Evolutionary conservation across 2,329 filamentous ascomycete genomes (phyloP), one percentile per base, ranked within the genome.

Genomic region (Falciphora oryzae): DNA sequence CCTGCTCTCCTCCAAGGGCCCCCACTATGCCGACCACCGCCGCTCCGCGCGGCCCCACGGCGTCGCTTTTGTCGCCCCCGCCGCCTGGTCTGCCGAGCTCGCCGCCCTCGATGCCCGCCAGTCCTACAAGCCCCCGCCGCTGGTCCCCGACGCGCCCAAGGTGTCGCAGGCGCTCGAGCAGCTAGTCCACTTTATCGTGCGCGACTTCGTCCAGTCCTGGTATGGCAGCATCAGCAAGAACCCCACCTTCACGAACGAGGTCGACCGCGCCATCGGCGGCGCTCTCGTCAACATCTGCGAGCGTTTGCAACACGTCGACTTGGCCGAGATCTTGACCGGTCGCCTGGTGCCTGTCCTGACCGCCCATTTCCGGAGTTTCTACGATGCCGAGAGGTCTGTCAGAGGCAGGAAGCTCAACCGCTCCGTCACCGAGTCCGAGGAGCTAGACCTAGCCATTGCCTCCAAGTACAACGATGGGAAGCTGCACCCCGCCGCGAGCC

Each of bases 361-460:
- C 35, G 83, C 86, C 13, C 95, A 99, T 76, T 86, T 99, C 71
- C 91, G 86, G 69, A 92, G 97, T 69, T 97, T 97, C 70, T 92
- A 93, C 75, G 88, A 95, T 68, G 95, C 95, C 0, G 95, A 99
- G 78, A 86, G 90, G 65, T 85, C 87, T 11, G 91, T 99, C 14
- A 86, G 94, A 64, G 96, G 96, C 16, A 90, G 88, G 74, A 92
- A 96, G 75, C 80, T 98, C 65, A 95, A 93, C 70, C 87, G 92
- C 63, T 93, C 89, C 68, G 88, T 99, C 64, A 98, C 96, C 3
- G 95, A 99, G 77, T 96, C 93, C 0, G 94, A 97, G 73, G 95
- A 99, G 81, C 81, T 99, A 71, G 93, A 98, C 75, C 81, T 96
- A 69, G 95, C 95, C 1, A 96, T 99, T 75, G 95, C 95, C n/a